phyloP scores from a whole-genome alignment of 192 early-diverging fungal genomes.

The Mortierella alpina region DNA sequence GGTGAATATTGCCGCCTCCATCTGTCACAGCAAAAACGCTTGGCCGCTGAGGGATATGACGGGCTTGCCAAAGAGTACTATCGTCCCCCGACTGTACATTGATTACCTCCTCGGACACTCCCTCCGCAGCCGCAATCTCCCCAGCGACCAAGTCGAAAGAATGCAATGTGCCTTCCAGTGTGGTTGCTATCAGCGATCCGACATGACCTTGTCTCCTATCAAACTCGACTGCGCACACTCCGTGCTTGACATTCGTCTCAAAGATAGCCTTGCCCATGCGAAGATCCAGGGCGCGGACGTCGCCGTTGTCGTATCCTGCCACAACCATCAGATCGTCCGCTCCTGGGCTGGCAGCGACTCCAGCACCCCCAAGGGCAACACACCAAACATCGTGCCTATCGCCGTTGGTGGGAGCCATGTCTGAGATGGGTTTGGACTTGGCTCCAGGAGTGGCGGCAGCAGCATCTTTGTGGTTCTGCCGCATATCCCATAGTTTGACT shows the following conservation, averaged over 20 bases:
- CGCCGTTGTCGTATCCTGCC: conserved; percentile 40
- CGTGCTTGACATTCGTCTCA: conserved; percentile 31
- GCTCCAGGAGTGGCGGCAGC: neutral
- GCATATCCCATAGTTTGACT: conserved; percentile 38
- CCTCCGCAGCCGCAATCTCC: neutral
- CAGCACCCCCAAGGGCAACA: conserved; percentile 10
- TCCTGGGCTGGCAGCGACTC: neutral
- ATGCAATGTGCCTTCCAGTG: conserved; percentile 27
- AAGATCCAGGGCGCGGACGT: conserved; percentile 34
- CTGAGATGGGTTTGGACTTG: conserved; percentile 4
- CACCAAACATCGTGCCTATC: conserved; percentile 32
- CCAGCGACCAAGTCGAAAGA: conserved; percentile 13
- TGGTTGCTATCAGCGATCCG: conserved; percentile 17
- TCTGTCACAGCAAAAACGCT: conserved; percentile 34
- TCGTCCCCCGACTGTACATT: conserved; percentile 26
- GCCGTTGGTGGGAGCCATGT: conserved; percentile 17
- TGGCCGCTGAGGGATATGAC: conserved; percentile 35
- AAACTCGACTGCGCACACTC: conserved; percentile 35
- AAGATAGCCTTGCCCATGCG: conserved; percentile 15
- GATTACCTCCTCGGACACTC: conserved; percentile 6
- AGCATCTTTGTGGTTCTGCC: conserved; percentile 19
- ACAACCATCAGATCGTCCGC: conserved; percentile 24
- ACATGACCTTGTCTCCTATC: conserved; percentile 13
- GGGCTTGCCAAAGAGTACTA: conserved; percentile 41
- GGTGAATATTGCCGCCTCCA: conserved; percentile 24